Conservation (phyloP, 208 protist species). For the Leishmania martiniquensis region DNA sequence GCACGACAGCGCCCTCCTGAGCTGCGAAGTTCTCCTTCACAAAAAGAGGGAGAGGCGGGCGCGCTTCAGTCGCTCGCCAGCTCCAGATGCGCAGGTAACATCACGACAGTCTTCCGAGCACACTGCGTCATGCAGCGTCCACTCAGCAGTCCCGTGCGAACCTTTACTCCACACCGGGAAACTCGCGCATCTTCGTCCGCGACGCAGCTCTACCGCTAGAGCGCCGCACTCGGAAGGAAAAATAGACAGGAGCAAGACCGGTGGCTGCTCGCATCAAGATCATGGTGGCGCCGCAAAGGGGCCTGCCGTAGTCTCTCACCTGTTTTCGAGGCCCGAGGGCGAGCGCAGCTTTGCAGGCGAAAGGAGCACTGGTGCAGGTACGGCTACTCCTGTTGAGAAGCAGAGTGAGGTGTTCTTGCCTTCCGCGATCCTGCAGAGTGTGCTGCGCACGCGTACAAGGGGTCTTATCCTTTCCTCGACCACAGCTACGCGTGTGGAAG, state of each 20-base stretch:
- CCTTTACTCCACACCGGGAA: conserved; percentile 3
- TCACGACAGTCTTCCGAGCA: background rate
- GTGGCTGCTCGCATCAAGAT: background rate
- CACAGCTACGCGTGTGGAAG: background rate
- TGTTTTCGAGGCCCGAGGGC: background rate
- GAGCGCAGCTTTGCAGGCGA: background rate
- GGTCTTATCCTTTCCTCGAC: background rate
- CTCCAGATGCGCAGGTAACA: background rate
- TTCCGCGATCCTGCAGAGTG: background rate
- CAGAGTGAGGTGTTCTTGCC: background rate
- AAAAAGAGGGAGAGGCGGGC: background rate
- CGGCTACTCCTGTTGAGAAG: conserved; percentile 1
- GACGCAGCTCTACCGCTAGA: background rate
- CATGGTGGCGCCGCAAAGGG: background rate
- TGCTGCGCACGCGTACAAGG: background rate
- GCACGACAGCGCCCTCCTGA: background rate
- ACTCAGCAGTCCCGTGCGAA: background rate
- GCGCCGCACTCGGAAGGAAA: background rate
- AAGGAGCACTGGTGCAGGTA: background rate
- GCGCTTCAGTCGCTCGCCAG: background rate
- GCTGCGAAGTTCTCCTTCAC: background rate
- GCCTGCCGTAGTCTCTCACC: background rate
- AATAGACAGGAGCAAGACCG: background rate
- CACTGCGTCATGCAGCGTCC: background rate
- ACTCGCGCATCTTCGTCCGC: conserved; percentile 6